phyloP scores from a whole-genome alignment of 768 basidiomycete species.

The Leccinum truebloodii region DNA sequence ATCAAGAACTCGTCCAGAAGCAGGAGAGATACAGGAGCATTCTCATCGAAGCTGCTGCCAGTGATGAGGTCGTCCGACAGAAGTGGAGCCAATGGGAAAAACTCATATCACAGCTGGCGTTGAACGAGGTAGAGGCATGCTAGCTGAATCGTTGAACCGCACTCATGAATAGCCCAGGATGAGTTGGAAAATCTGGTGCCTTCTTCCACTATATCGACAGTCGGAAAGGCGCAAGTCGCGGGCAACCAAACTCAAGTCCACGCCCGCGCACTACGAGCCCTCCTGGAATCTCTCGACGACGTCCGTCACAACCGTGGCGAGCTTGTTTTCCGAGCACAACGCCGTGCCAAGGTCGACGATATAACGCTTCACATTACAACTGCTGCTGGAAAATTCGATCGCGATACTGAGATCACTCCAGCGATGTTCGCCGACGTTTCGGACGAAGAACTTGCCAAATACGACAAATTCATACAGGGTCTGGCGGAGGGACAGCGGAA shows the following conservation, averaged over 20 bases:
- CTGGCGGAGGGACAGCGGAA: slow-evolving; percentile 52
- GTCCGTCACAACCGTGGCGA: slow-evolving; percentile 60
- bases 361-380: slow-evolving; percentile 67
- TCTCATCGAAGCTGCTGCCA: slow-evolving; percentile 67
- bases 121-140: slow-evolving; percentile 50
- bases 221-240: slow-evolving; percentile 36
- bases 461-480: slow-evolving; percentile 70
- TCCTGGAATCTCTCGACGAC: slow-evolving; percentile 81
- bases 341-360: slow-evolving; percentile 67
- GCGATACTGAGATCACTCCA: slow-evolving; percentile 69
- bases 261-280: slow-evolving; percentile 68
- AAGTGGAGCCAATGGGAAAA: slow-evolving; percentile 92
- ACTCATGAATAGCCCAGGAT: slow-evolving; percentile 41
- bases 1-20: slow-evolving; percentile 68
- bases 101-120: slow-evolving; percentile 66
- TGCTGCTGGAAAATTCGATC: slow-evolving; percentile 65
- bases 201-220: slow-evolving; percentile 51
- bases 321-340: slow-evolving; percentile 63
- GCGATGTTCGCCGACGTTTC: slow-evolving; percentile 87
- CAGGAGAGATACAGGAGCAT: slow-evolving; percentile 72
- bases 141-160: background rate
- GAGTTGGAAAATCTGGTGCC: slow-evolving; percentile 70
- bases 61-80: slow-evolving; percentile 72
- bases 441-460: slow-evolving; percentile 78
- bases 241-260: slow-evolving; percentile 56